Evolutionary conservation across 192 early-diverging fungal genomes (phyloP).

Genomic region (Funneliformis mosseae): DNA sequence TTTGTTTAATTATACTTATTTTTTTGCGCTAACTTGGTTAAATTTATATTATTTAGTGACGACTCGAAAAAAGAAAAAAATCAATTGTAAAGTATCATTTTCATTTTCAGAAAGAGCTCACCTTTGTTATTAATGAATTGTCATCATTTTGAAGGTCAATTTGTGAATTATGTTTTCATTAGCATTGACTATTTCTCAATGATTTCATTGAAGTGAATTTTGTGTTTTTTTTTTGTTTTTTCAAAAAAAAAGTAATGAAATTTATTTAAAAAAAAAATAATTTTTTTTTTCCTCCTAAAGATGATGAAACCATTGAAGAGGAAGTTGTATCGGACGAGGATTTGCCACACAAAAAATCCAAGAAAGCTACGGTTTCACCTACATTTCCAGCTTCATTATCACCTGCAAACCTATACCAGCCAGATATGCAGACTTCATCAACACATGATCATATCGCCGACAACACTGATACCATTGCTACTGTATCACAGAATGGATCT

Average conservation of each 20-base stretch:
- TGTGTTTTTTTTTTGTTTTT: too few species aligned
- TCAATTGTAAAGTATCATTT: constrained; percentile 21
- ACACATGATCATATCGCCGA: neutral
- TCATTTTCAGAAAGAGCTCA: neutral
- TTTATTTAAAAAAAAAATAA: too few species aligned
- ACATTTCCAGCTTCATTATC: neutral
- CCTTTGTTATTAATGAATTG: too few species aligned
- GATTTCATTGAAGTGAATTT: too few species aligned
- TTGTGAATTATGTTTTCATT: neutral
- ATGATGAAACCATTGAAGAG: constrained; percentile 12
- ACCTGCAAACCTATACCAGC: neutral
- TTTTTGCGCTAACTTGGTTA: neutral
- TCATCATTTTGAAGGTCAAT: neutral
- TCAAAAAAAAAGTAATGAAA: too few species aligned
- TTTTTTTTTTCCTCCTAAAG: neutral
- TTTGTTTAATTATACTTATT: neutral
- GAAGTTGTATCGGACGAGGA: constrained; percentile 10
- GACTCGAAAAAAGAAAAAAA: constrained; percentile 27
- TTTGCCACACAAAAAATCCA: constrained; percentile 9
- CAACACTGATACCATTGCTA: neutral
- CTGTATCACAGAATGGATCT: neutral
- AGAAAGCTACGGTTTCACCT: neutral
- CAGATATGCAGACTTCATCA: neutral
- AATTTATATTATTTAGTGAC: neutral
- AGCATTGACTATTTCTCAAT: too few species aligned